Evolutionary conservation across 768 basidiomycete genomes (phyloP).

Genomic region (Rossbeevera mucosa): DNA sequence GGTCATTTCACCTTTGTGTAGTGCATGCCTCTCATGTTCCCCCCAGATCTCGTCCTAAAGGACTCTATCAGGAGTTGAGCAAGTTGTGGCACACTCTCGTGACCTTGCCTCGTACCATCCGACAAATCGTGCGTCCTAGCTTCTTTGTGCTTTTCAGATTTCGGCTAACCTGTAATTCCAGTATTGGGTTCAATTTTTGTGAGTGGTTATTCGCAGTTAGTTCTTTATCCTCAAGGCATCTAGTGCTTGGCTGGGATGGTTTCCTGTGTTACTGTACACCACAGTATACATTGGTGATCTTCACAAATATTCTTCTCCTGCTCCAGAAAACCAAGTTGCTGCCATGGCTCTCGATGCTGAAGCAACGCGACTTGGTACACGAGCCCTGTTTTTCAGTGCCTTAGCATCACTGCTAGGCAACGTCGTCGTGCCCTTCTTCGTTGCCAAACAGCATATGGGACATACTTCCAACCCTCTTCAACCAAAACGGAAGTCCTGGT

Average conservation of each 20-base stretch:
- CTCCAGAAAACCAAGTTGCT: constrained; percentile 27
- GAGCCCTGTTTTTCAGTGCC: constrained; percentile 77
- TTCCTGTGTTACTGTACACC: constrained; percentile 85
- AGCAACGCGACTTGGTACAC: constrained; percentile 77
- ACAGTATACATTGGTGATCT: constrained; percentile 86
- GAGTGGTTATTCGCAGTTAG: constrained; percentile 22
- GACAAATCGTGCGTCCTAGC: constrained; percentile 62
- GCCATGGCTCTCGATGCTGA: constrained; percentile 49
- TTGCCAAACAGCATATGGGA: constrained; percentile 25
- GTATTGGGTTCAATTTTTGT: constrained; percentile 84
- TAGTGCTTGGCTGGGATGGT: constrained; percentile 88
- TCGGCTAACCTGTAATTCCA: constrained; percentile 26
- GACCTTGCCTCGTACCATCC: constrained; percentile 68
- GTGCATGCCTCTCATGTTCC: constrained; percentile 3
- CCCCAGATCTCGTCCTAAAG: constrained; percentile 22
- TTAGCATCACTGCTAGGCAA: constrained; percentile 64
- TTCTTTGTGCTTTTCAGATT: constrained; percentile 1
- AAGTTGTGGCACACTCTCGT: constrained; percentile 70
- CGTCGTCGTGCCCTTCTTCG: constrained; percentile 66
- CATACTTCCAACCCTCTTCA: constrained; percentile 14
- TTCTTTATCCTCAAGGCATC: constrained; percentile 1
- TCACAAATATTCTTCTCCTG: constrained; percentile 51
- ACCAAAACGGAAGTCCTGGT: constrained; percentile 24
- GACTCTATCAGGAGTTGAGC: constrained; percentile 43
- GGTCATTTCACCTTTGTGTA: neutral